phyloP scores from a whole-genome alignment of 1,284 basidiomycete genomes.

The Ceratobasidium sp. region DNA sequence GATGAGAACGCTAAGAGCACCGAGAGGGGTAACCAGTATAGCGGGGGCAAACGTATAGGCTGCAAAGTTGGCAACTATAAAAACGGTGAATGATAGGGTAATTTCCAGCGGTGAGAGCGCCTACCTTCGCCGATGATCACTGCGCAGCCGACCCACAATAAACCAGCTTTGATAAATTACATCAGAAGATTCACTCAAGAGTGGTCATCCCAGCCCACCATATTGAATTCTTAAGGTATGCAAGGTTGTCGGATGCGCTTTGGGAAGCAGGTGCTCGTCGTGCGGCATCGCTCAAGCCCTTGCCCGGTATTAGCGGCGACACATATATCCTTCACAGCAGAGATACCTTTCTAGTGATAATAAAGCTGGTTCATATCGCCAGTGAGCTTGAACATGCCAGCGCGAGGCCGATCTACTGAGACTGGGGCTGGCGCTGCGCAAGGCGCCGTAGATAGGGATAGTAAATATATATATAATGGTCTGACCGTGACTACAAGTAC shows the following conservation, averaged over 20 bases:
- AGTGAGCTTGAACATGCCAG: no score
- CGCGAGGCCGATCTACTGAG: no score
- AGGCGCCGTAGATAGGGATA: no score
- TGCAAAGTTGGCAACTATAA: slow-evolving; percentile 94
- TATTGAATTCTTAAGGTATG: slow-evolving; percentile 92
- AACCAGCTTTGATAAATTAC: slow-evolving; percentile 46
- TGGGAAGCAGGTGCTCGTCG: slow-evolving; percentile 62
- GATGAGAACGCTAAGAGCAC: slow-evolving; percentile 96
- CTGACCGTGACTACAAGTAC: no score
- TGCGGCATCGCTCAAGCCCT: slow-evolving; percentile 88
- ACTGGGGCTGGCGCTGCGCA: no score
- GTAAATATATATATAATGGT: no score
- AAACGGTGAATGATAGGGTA: not conserved
- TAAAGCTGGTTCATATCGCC: no score
- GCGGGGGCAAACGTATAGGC: slow-evolving; percentile 98
- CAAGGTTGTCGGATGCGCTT: slow-evolving; percentile 74
- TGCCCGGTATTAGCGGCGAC: slow-evolving; percentile 3
- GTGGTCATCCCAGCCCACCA: slow-evolving; percentile 99
- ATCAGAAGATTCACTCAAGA: slow-evolving; percentile 68
- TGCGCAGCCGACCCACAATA: slow-evolving; percentile 55
- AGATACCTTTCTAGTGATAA: slow-evolving; percentile 65
- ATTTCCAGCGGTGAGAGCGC: slow-evolving; percentile 47
- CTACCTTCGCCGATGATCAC: slow-evolving; percentile 92
- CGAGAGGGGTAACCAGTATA: slow-evolving; percentile 95
- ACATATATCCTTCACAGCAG: slow-evolving; percentile 14